Conservation (phyloP, 768 basidiomycete species). For the Suillus spraguei region DNA sequence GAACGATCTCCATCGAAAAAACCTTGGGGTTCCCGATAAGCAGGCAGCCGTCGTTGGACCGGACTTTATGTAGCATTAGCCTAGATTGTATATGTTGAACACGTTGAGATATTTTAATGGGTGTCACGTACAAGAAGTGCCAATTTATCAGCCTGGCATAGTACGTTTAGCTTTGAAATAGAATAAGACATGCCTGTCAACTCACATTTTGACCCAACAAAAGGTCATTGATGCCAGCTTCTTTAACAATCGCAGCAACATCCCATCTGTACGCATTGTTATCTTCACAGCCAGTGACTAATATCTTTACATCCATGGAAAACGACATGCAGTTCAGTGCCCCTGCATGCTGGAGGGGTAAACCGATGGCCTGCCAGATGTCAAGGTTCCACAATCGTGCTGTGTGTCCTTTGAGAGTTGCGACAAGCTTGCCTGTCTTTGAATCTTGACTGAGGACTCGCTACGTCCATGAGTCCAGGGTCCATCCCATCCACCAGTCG, state of each 20-base stretch:
- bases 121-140: neutral
- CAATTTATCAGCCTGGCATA: neutral
- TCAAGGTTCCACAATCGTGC: neutral
- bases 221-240: neutral
- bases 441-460: neutral
- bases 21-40: neutral
- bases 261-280: neutral
- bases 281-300: neutral
- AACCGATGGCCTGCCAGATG: neutral
- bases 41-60: neutral
- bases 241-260: neutral
- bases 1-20: neutral
- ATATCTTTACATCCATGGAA: neutral
- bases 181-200: neutral
- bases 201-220: neutral
- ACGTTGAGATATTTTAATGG: neutral
- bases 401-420: neutral
- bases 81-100: neutral
- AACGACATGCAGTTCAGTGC: neutral
- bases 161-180: neutral
- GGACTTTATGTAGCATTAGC: neutral
- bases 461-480: rapidly evolving
- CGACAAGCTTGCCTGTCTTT: neutral
- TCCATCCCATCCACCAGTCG: neutral
- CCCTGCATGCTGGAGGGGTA: neutral